Percentiles rank a stretch among this genome's conserved stretches.
These are phyloP conservation scores for Pulveroboletus sp. DNA, from an alignment of 768 basidiomycete species.

Conservation along the genomic window DNA sequence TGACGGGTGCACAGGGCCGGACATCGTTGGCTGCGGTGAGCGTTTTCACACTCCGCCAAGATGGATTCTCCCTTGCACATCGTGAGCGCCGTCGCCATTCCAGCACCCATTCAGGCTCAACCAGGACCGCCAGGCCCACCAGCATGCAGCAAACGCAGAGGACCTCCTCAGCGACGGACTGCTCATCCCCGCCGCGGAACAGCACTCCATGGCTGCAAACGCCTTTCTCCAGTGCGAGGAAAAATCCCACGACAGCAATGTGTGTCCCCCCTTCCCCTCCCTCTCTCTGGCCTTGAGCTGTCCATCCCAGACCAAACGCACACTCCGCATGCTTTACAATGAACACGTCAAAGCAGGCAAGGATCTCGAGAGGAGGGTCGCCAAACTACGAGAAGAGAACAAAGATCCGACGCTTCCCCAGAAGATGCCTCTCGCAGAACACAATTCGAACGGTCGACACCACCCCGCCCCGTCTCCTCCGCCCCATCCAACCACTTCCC, in stretches of 20 bases:
- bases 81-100: constrained; percentile 30
- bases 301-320: constrained; percentile 62
- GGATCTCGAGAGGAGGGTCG: constrained; percentile 68
- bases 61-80: constrained; percentile 50
- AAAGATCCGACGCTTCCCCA: constrained; percentile 75
- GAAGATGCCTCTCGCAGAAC: constrained; percentile 36
- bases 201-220: constrained; percentile 72
- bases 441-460: too few relatives aligned
- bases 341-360: constrained; percentile 69
- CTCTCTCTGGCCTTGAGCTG: constrained; percentile 1
- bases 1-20: constrained; percentile 27
- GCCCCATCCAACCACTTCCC: constrained; percentile 38
- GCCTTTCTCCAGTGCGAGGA: constrained; percentile 72
- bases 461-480: constrained; percentile 44
- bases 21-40: constrained; percentile 25
- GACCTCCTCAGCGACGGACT: constrained; percentile 64
- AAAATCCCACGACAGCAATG: constrained; percentile 68
- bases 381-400: constrained; percentile 69
- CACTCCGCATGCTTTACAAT: constrained; percentile 68
- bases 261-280: constrained; percentile 30
- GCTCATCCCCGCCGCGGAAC: constrained; percentile 67
- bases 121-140: constrained; percentile 58
- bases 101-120: constrained; percentile 1
- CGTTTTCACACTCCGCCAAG: constrained; percentile 32
- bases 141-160: constrained; percentile 78